Base-by-base conservation (phyloP, 75 land plant species). In the Gnetum montanum region DNA sequence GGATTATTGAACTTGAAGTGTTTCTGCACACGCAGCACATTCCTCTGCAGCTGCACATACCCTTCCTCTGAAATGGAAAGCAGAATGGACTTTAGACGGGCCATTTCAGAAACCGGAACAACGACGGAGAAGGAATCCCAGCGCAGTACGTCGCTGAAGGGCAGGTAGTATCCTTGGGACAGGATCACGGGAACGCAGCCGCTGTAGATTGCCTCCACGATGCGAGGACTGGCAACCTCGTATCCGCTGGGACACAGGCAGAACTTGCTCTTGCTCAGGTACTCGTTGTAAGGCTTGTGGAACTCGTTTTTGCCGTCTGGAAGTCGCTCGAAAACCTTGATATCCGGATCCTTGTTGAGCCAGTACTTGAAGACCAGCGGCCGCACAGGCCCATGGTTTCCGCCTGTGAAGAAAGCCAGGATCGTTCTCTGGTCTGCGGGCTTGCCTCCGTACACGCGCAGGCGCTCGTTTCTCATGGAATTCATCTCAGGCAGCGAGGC, bases 341-440 rank as follows among this genome's bases (percentile, higher is more conserved):
- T 59, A 27, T 56, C 70, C 3, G 49, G 47, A 47, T 76, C 79
- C 30, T 66, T 58, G 4, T 59, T 70, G 29, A 68, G 44, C 79
- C 79, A 76, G 26, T 71, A 37, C 59, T 62, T 43, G 58, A 66
- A 66, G 18, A 76, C 57, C 15, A 60, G 30, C 2, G 75, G 75
- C 27, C 79, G 54, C 26, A 76, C 71, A 18, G 75, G 70, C 10
- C 79, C 79, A 26, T 76, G 79, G 34, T 56, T 60, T n/a, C 58
- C 13, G 19, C 85, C 85, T 33, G 85, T 81, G 30, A 84, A 84
- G 69, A 84, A 84, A 26, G 88, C 88, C n/a, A 84, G 54, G 35
- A 66, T 68, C 4, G 71, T 52, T 11, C 88, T 50, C 23, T 61
- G 65, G 0, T 66, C 44, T 2, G 83, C 68, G 0, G 88, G 66